A percentile compares a stretch with the other conserved stretches of the same genome.
These are phyloP conservation scores for Fusarium duplospermum DNA, from an alignment of 2,329 filamentous ascomycete species.

Conservation along the genomic window DNA sequence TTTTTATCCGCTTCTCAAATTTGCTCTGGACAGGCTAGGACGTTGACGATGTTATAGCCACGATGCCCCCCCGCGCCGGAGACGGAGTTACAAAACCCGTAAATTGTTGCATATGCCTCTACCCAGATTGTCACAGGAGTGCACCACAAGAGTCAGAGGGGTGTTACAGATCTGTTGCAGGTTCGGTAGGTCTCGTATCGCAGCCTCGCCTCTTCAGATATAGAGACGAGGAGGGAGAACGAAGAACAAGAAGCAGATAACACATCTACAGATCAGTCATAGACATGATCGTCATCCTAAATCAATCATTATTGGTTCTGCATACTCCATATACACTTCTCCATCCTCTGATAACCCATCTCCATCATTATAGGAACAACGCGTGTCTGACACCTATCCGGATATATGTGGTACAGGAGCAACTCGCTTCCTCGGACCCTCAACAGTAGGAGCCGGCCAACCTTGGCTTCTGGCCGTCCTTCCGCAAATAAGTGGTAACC, in stretches of 20 bases:
- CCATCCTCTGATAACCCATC: not conserved
- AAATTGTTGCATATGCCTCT: too few relatives aligned
- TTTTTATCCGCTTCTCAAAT: too few relatives aligned
- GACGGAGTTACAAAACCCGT: too few relatives aligned
- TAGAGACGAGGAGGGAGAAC: not conserved
- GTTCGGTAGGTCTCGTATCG: too few relatives aligned
- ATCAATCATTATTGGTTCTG: not conserved
- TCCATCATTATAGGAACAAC: not conserved
- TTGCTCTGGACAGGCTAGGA: too few relatives aligned
- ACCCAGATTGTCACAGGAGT: too few relatives aligned
- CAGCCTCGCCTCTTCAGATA: too few relatives aligned
- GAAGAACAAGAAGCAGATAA: not conserved
- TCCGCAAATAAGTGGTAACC: not conserved
- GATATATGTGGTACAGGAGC: not conserved
- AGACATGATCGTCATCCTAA: not conserved
- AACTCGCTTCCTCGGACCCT: too few relatives aligned
- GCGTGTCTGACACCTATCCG: not conserved
- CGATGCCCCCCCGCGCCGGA: too few relatives aligned
- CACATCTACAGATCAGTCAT: not conserved
- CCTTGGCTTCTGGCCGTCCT: not conserved
- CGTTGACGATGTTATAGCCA: too few relatives aligned
- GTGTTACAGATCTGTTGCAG: too few relatives aligned
- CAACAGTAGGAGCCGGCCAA: not conserved
- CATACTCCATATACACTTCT: not conserved
- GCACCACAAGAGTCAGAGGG: too few relatives aligned